Evolutionary conservation across 2,329 filamentous ascomycete genomes (phyloP), one percentile per base, ranked within the genome.

Genomic region (Sclerotinia nivalis): DNA sequence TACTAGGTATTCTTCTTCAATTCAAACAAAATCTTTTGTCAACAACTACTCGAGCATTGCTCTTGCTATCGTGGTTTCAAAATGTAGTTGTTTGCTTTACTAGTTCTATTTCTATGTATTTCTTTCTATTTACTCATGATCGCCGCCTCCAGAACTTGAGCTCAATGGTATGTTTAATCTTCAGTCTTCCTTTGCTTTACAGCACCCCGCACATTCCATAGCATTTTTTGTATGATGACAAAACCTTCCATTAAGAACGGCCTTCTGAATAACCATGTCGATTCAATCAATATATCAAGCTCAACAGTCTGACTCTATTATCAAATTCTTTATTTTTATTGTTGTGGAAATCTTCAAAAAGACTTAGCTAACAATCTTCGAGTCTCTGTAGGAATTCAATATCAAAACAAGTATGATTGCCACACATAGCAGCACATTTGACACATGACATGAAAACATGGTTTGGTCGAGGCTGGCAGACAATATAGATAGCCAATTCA

Each of bases 191-290:
- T 69, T 56, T 43, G 47, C 61, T 52, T 20, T 65, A 7, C 10
- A 37, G 47, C 61, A 66, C 31, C 10, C 10, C 49, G 8, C 37
- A 56, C 10, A 34, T 58, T 40, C 59, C 68, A 34, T 71, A 64
- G 69, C 61, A 60, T 64, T 59, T 62, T 70, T 76, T 74, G 72
- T 72, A 81, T 87, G 86, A 89, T 89, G 86, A 88, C 80, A 81
- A 79, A 81, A 74, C 78, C 83, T 77, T 72, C 77, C 73, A 82
- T 86, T 87, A 88, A 88, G 86, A 88, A 88, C 86, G 86, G 86
- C 86, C 86, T 87, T 86, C 87, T 85, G 85, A 89, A 87, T 81
- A 76, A 73, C 77, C 78, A 84, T 88, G 86, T 87, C 84, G 86
- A 88, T 82, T 80, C 75, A 77, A 74, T 76, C 74, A 74, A 82